Base-by-base conservation (phyloP, 1,284 basidiomycete species). In the Chalciporus sp. region DNA sequence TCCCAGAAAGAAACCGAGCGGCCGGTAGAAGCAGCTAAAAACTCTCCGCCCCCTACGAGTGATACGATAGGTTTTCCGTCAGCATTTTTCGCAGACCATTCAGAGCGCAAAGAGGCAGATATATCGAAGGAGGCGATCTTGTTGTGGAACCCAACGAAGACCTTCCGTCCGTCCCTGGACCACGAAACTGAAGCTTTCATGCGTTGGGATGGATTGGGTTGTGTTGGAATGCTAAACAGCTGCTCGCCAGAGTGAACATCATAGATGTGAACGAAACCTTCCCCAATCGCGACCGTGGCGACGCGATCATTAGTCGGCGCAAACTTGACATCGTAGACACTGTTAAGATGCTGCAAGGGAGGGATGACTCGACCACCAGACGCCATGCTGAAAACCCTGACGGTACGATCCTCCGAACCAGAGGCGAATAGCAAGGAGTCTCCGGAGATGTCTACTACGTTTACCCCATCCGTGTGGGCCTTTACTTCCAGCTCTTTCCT, bases 301-400 rank as follows among this genome's bases (percentile, higher is more conserved):
- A 55, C 10, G 5, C 51, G 53, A 9, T 53, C 45, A 7, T 45
- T 51, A 31, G 9, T 33, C 7, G 53, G 53, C n/a, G 53, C 52
- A 20, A 53, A 55, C 16, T 41, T 47, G 26, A 45, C 40, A 29
- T 31, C 35, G 14, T 45, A 43, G 16, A 55, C 45, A 3, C 5
- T n/a, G 10, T 33, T 11, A 7, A 11, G 11, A 27, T 45, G 26
- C 6, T 28, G 9, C 10, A 27, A 17, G 4, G 26, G 41, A 14
- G 40, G 14, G 12, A n/a, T 14, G 12, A 42, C 10, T 10, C 10
- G 16, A 8, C 28, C 10, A 14, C 29, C 43, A n/a, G 16, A 5
- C 28, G 27, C 19, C 4, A 27, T 31, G n/a, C n/a, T 11, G 17
- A n/a, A 68, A 69, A 28, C 65, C 76, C 14, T 26, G 26, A 40